These are phyloP conservation scores for Mycena alexandri DNA, from an alignment of 768 basidiomycete species.

Conservation along the genomic window DNA sequence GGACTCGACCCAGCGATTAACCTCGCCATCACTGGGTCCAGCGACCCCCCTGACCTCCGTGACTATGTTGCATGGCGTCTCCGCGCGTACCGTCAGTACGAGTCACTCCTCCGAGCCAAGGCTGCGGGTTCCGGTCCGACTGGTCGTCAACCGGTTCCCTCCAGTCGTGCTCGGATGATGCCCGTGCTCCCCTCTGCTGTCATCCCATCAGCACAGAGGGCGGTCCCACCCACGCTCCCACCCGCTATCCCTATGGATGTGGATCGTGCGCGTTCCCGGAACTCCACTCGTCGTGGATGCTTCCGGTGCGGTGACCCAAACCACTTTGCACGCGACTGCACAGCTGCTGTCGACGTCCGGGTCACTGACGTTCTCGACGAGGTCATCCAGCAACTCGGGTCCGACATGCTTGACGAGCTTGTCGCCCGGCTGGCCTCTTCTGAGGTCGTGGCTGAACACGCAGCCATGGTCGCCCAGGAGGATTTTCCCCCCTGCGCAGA, in stretches of 20 bases:
- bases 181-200: too few relatives aligned
- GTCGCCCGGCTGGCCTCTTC: not conserved
- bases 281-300: not conserved
- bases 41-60: too few relatives aligned
- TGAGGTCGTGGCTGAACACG: too few relatives aligned
- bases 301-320: not conserved
- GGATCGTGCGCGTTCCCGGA: too few relatives aligned
- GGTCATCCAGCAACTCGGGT: conserved; percentile 4
- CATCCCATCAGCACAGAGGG: too few relatives aligned
- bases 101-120: not conserved
- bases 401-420: not conserved
- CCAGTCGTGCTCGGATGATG: too few relatives aligned
- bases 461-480: too few relatives aligned
- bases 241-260: not conserved
- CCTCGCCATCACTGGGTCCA: too few relatives aligned
- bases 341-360: not conserved
- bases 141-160: too few relatives aligned
- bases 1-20: not conserved
- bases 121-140: too few relatives aligned
- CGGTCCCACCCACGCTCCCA: too few relatives aligned
- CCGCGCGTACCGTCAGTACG: not conserved
- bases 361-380: not conserved
- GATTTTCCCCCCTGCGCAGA: not conserved
- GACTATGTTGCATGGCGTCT: too few relatives aligned
- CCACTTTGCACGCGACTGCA: not conserved